Percentiles rank a stretch among this genome's conserved stretches.
Evolutionary conservation across 345 rosid species (phyloP).

Genomic region (Syzygium oleosum): DNA sequence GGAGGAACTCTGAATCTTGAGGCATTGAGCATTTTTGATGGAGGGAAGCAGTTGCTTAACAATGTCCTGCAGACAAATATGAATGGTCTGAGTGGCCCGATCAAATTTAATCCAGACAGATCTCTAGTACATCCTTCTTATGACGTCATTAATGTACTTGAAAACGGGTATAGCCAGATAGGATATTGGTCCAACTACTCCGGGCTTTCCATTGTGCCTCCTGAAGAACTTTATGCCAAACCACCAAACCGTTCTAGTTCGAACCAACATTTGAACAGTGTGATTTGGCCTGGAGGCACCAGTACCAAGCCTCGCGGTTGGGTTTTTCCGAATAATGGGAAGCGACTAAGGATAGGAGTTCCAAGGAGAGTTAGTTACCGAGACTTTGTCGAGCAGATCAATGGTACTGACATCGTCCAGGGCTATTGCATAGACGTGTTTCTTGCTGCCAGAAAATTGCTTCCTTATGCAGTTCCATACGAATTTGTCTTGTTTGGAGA

Average conservation of each 20-base stretch:
- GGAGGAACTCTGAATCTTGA: constrained; percentile 56
- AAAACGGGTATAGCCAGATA: constrained; percentile 33
- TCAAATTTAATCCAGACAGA: constrained; percentile 49
- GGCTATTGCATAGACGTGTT: constrained; percentile 82
- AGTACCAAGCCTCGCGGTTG: constrained; percentile 72
- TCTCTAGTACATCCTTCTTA: constrained; percentile 53
- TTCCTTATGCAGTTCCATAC: constrained; percentile 73
- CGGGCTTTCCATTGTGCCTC: constrained; percentile 63
- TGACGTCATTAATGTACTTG: constrained; percentile 53
- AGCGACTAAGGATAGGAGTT: constrained; percentile 60
- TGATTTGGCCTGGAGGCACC: constrained; percentile 85
- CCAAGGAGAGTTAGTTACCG: constrained; percentile 61
- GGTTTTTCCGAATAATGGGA: constrained; percentile 84
- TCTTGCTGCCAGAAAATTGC: constrained; percentile 57
- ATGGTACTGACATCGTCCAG: constrained; percentile 41
- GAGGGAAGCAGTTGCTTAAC: constrained; percentile 46
- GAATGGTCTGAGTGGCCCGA: constrained; percentile 70
- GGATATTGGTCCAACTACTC: constrained; percentile 97
- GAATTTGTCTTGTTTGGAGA: constrained; percentile 73
- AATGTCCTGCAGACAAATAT: constrained; percentile 53
- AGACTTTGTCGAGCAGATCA: constrained; percentile 35
- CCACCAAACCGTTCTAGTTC: constrained; percentile 63
- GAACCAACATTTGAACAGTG: constrained; percentile 50
- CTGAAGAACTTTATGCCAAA: constrained; percentile 57
- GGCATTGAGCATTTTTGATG: constrained; percentile 69